Percentiles rank a stretch among this genome's conserved stretches.
These are phyloP conservation scores for Dothistroma septosporum DNA, from an alignment of 2,329 filamentous ascomycete genomes.

Conservation along the genomic window DNA sequence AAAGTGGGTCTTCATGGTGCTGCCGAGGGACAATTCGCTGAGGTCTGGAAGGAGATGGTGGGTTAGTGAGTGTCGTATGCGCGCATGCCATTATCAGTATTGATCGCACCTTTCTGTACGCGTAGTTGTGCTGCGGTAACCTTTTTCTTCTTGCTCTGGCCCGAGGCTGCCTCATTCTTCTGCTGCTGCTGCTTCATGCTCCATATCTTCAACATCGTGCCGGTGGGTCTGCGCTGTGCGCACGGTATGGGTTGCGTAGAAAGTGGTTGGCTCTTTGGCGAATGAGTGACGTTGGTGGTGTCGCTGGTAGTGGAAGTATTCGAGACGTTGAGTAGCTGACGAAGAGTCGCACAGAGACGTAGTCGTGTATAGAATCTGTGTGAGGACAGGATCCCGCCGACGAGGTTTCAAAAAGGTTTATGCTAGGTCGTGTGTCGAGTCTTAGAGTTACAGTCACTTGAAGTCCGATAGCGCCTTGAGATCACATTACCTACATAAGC, in stretches of 20 bases:
- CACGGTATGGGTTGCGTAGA: neutral
- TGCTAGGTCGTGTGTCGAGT: neutral
- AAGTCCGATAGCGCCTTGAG: neutral
- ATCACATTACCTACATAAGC: neutral
- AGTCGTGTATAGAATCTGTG: neutral
- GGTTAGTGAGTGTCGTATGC: neutral
- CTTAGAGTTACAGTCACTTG: neutral
- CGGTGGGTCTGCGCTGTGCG: slow-evolving; percentile 9
- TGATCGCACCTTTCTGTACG: slow-evolving; percentile 77
- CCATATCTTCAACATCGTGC: slow-evolving; percentile 98
- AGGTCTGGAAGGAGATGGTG: slow-evolving; percentile 57
- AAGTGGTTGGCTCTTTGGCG: neutral
- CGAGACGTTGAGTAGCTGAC: neutral
- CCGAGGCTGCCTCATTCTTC: slow-evolving; percentile 79
- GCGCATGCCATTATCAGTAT: neutral
- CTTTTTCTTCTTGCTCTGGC: slow-evolving; percentile 87
- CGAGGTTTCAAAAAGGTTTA: neutral
- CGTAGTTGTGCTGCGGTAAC: slow-evolving; percentile 93
- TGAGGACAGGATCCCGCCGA: neutral
- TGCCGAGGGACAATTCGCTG: slow-evolving; percentile 71
- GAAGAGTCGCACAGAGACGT: neutral
- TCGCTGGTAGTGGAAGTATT: neutral
- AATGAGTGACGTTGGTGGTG: neutral
- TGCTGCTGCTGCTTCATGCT: slow-evolving; percentile 96
- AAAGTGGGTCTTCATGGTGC: slow-evolving; percentile 77